These are phyloP conservation scores for Echites panduratus DNA, from an alignment of 257 asterid genomes.

Conservation along the genomic window DNA sequence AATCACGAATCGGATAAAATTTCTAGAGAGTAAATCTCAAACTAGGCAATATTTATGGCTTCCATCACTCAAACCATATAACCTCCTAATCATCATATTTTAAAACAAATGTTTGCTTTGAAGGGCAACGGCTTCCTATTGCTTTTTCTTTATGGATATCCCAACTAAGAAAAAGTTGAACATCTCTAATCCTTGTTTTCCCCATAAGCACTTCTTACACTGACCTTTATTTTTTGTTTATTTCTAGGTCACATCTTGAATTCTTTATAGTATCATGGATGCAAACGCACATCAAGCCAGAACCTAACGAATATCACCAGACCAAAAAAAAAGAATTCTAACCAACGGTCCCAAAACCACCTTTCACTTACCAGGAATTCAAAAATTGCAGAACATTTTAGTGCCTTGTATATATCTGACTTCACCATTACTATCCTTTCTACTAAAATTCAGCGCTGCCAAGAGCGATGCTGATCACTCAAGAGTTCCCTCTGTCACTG, in stretches of 20 bases:
- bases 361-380: conserved; percentile 6
- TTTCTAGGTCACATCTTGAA: background rate
- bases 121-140: background rate
- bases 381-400: background rate
- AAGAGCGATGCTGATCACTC: background rate
- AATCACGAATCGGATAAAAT: too few relatives aligned
- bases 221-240: background rate
- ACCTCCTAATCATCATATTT: too few relatives aligned
- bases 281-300: background rate
- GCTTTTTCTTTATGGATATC: background rate
- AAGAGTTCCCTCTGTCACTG: background rate
- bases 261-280: background rate
- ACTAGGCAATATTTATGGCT: too few relatives aligned
- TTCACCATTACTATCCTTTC: background rate
- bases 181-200: background rate
- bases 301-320: background rate
- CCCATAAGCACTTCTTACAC: background rate
- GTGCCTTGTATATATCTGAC: background rate
- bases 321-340: background rate
- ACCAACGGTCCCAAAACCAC: conserved; percentile 16
- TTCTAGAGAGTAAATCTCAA: too few relatives aligned
- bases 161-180: background rate
- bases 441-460: background rate
- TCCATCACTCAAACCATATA: too few relatives aligned
- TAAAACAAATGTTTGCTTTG: too few relatives aligned